Base-by-base conservation (phyloP, 1,284 basidiomycete species). In the Microbotryomycetes sp. region DNA sequence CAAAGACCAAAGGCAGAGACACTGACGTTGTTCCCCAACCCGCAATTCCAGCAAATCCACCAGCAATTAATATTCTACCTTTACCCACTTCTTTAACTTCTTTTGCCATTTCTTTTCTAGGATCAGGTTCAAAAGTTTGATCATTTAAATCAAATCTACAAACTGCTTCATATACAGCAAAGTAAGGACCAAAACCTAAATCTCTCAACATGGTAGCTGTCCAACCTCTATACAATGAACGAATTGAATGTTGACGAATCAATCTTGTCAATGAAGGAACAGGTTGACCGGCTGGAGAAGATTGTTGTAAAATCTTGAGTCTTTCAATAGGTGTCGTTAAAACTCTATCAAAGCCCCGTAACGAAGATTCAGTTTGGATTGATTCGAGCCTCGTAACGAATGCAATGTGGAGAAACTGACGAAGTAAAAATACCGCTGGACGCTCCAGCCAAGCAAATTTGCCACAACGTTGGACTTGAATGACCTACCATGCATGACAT, bases 311-410 rank as follows among this genome's bases (percentile, higher is more conserved):
- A 71, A 91, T 89, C 80, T 92, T 93, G 77, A 92, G 80, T 0
- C 91, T 80, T 70, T 93, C 90, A 15, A 84, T 87, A 0, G 89
- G 89, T 2, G 87, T 86, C 2, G 88, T 87, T 49, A 92, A 77
- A 9, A 88, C 70, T 6, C 88, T 90, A 71, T 6, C n/a, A n/a
- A n/a, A n/a, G n/a, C n/a, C n/a, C 19, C 36, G 36, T 19, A 42
- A 19, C 19, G 19, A 12, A 42, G 36, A 42, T 9, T 19, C 9
- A 12, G 36, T 42, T 19, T 12, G 36, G 9, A 42, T 42, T 19
- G 19, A 42, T 42, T 42, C 36, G 36, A 42, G 9, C 9, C 19
- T 19, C 36, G 9, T 12, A 42, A 42, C 36, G 30, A 49, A 58
- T 36, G 54, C 29, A 30, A 47, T 36, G 50, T 53, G n/a, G 48